Evolutionary conservation across 2,329 filamentous ascomycete genomes (phyloP).

Genomic region (Periconia sp.): DNA sequence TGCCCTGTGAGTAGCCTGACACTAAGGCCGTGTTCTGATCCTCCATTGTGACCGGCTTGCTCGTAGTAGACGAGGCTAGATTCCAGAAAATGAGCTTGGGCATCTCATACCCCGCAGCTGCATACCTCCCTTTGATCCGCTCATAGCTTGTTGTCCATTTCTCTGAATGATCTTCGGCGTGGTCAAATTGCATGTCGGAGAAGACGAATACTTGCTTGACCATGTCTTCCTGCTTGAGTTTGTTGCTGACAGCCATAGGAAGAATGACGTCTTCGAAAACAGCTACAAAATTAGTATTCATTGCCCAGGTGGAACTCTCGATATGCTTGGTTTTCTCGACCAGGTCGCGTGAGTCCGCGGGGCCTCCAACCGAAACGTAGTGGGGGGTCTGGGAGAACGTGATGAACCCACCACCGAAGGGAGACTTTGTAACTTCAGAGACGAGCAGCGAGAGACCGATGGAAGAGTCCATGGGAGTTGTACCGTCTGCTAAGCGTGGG

Average conservation of each 20-base stretch:
- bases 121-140: slow-evolving; percentile 55
- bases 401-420: slow-evolving; percentile 63
- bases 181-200: slow-evolving; percentile 66
- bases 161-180: slow-evolving; percentile 24
- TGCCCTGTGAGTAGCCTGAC: slow-evolving; percentile 63
- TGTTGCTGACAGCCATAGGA: slow-evolving; percentile 58
- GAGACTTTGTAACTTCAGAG: slow-evolving; percentile 59
- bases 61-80: slow-evolving; percentile 54
- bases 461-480: slow-evolving; percentile 58
- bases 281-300: slow-evolving; percentile 60
- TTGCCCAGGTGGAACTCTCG: slow-evolving; percentile 42
- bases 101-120: slow-evolving; percentile 61
- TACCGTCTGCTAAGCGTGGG: slow-evolving; percentile 53
- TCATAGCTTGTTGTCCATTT: slow-evolving; percentile 57
- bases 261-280: slow-evolving; percentile 63
- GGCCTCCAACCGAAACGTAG: slow-evolving; percentile 51
- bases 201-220: slow-evolving; percentile 67
- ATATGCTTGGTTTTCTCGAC: slow-evolving; percentile 51
- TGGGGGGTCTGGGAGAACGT: slow-evolving; percentile 56
- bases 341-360: slow-evolving; percentile 42
- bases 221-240: slow-evolving; percentile 63
- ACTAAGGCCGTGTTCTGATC: slow-evolving; percentile 57
- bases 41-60: slow-evolving; percentile 58
- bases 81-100: slow-evolving; percentile 69
- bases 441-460: slow-evolving; percentile 64